Conservation (phyloP, 2,329 filamentous ascomycete genomes). For the Ophiostoma fasciatum region DNA sequence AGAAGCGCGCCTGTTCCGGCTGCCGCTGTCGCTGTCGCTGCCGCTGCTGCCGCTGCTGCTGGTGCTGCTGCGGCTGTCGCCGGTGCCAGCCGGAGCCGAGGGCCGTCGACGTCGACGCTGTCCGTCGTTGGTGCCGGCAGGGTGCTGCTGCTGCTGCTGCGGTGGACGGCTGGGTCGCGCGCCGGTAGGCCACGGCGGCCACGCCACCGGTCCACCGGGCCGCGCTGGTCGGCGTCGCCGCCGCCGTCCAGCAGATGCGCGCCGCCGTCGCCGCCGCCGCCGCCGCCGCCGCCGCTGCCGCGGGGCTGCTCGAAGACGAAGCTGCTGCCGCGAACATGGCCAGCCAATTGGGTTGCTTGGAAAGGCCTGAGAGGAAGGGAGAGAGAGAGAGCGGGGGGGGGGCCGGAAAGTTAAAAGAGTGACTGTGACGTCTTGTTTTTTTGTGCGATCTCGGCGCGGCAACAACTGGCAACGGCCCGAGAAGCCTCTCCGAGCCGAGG, state of each 20-base stretch:
- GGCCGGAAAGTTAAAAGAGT: neutral
- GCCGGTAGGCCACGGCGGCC: neutral
- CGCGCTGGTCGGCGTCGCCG: neutral
- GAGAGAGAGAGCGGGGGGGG: neutral
- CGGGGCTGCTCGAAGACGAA: slow-evolving; percentile 5
- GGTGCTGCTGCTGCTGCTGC: neutral
- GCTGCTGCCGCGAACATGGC: slow-evolving; percentile 5
- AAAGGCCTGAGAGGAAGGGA: neutral
- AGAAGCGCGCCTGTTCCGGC: slow-evolving; percentile 10
- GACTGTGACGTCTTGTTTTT: slow-evolving; percentile 1
- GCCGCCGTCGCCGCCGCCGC: neutral
- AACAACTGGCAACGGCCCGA: neutral
- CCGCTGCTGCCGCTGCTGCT: neutral
- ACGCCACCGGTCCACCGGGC: slow-evolving; percentile 2
- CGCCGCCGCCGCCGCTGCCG: neutral
- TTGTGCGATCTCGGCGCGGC: neutral
- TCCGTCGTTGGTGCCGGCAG: neutral
- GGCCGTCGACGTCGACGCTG: neutral
- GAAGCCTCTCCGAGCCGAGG: slow-evolving; percentile 2
- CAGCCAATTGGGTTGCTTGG: too few relatives aligned
- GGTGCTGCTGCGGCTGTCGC: neutral
- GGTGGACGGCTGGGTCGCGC: neutral
- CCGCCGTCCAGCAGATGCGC: slow-evolving; percentile 5
- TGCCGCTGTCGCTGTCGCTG: too few relatives aligned
- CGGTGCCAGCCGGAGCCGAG: too few relatives aligned